phyloP scores from a whole-genome alignment of 148 eudicot species.

The Suaeda aralocaspica region DNA sequence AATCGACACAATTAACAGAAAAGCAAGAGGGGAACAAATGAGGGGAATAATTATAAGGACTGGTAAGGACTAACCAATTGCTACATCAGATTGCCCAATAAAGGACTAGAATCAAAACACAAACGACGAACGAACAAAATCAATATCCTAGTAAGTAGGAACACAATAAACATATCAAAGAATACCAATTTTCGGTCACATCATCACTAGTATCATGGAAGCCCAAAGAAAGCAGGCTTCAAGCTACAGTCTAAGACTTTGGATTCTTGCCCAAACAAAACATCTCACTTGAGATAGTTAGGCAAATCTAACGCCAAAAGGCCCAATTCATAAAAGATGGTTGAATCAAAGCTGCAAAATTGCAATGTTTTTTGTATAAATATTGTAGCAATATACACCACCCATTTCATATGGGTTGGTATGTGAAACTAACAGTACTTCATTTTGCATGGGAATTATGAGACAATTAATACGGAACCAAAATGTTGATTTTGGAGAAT shows the following conservation, averaged over 20 bases:
- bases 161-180: no score
- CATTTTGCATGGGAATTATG: no score
- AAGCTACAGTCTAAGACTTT: neutral
- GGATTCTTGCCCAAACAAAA: neutral
- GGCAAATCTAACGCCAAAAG: neutral
- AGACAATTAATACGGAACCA: no score
- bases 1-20: neutral
- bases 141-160: no score
- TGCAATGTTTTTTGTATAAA: no score
- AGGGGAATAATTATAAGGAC: neutral
- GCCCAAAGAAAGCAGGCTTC: neutral
- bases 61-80: neutral
- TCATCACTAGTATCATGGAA: neutral
- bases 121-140: neutral
- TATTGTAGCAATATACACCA: no score
- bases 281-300: neutral
- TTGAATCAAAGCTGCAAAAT: no score
- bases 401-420: no score
- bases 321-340: neutral
- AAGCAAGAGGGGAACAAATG: neutral
- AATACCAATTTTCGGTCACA: neutral
- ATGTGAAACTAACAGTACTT: no score
- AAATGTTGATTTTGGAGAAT: no score
- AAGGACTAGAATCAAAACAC: no score
- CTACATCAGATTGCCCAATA: neutral